Conservation (phyloP, 2,329 filamentous ascomycete genomes). For the Penicillium sclerotiorum region DNA sequence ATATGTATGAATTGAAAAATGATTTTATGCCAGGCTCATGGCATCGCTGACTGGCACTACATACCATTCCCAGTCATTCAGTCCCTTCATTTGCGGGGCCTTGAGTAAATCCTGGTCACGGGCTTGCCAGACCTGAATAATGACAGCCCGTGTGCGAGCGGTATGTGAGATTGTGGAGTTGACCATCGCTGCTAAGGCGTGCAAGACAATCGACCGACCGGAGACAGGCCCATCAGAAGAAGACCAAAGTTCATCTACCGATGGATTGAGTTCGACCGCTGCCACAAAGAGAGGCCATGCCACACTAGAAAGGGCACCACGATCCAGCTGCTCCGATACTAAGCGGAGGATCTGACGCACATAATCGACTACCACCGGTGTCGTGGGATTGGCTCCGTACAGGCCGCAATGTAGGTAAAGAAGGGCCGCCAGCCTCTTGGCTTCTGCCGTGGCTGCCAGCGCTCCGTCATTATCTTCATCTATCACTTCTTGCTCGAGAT, state of each 20-base stretch:
- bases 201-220: slow-evolving; percentile 44
- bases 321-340: slow-evolving; percentile 37
- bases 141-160: slow-evolving; percentile 49
- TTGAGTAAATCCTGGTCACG: slow-evolving; percentile 43
- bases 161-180: slow-evolving; percentile 49
- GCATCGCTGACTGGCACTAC: slow-evolving; percentile 46
- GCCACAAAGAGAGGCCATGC: slow-evolving; percentile 50
- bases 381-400: slow-evolving; percentile 46
- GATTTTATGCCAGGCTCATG: slow-evolving; percentile 48
- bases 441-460: slow-evolving; percentile 42
- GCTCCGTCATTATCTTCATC: slow-evolving; percentile 37
- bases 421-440: slow-evolving; percentile 48
- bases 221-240: slow-evolving; percentile 26
- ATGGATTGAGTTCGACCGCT: slow-evolving; percentile 45
- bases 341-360: slow-evolving; percentile 41
- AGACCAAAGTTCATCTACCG: slow-evolving; percentile 40
- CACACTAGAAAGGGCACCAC: slow-evolving; percentile 37
- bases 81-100: slow-evolving; percentile 19
- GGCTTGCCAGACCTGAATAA: slow-evolving; percentile 52
- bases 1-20: too few relatives aligned
- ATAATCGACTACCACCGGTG: slow-evolving; percentile 34
- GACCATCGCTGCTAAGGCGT: slow-evolving; percentile 44
- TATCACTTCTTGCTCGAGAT: slow-evolving; percentile 37
- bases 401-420: slow-evolving; percentile 53
- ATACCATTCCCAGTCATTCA: slow-evolving; percentile 48